Base-by-base conservation (phyloP, 352 stramenopile species). In the Phytophthora chlamydospora region DNA sequence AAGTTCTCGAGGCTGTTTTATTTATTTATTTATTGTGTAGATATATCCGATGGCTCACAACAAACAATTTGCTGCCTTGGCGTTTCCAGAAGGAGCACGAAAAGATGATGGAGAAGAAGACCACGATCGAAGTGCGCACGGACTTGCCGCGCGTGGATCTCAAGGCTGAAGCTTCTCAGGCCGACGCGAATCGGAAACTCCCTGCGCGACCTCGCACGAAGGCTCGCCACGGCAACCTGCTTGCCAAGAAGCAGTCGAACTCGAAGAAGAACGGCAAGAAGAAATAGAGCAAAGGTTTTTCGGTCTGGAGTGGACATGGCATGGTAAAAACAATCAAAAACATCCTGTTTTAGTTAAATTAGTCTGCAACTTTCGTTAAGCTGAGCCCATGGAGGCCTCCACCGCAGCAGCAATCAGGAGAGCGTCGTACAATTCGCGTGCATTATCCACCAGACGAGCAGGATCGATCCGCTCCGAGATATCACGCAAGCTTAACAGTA, bases 71-170 rank as follows among this genome's bases (percentile, higher is more conserved):
- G 11, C 21, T 57, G 19, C 36, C 3, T 34, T 66, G 21, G n/a
- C 40, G 10, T 55, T 40, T 59, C 19, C 54, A 92, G 81, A 75
- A 72, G 27, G 79, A 87, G n/a, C 81, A 91, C 62, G 71, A 90
- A 36, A 81, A 87, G 43, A 88, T 90, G 75, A 86, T 89, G 38
- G 64, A 89, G 42, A 78, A 89, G 39, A 78, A 77, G 24, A 73
- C 74, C 6, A 83, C 52, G 16, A 68, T 88, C 33, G 65, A 88
- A 46, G 71, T 93, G 46, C 79, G 80, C 17, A 93, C 83, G 31
- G 83, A 89, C 27, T 56, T 93, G 57, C 83, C 81, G 9, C 79
- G 78, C 12, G 89, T 85, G 13, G 76, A 93, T 35, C 78, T 90
- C 17, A 83, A 84, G 59, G 66, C 62, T 21, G 63, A 71, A 48